phyloP scores from a whole-genome alignment of 257 asterid genomes.

The Fraxinus pennsylvanica region DNA sequence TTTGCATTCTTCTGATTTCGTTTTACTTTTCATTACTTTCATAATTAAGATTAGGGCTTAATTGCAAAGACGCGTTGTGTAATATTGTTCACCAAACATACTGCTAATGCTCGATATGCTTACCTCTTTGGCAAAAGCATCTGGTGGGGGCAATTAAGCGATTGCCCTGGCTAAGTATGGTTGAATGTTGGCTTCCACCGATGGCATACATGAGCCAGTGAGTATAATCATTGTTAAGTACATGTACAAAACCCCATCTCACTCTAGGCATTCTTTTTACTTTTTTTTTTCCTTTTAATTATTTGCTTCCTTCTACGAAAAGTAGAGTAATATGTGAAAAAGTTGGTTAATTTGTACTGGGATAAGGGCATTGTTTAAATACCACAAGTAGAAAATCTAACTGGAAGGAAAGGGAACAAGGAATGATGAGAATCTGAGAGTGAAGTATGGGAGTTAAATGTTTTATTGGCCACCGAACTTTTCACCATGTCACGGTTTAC shows the following conservation, averaged over 20 bases:
- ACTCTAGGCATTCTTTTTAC: slow-evolving; percentile 58
- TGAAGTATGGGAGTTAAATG: slow-evolving; percentile 26
- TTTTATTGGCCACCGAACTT: too few relatives aligned
- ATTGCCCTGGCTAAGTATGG: slow-evolving; percentile 68
- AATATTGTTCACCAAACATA: not conserved
- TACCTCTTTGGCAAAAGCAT: slow-evolving; percentile 66
- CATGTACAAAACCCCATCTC: slow-evolving; percentile 55
- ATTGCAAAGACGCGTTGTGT: not conserved
- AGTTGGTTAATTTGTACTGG: too few relatives aligned
- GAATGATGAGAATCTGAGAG: slow-evolving; percentile 35
- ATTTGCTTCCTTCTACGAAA: not conserved
- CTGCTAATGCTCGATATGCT: not conserved
- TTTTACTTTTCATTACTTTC: too few relatives aligned
- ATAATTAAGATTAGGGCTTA: too few relatives aligned
- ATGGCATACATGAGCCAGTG: slow-evolving; percentile 72
- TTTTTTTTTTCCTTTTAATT: not conserved
- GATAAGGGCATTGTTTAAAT: not conserved
- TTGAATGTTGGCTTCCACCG: slow-evolving; percentile 62
- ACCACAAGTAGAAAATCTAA: not conserved
- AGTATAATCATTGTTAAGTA: slow-evolving; percentile 60
- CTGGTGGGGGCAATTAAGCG: slow-evolving; percentile 49
- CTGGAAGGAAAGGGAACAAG: slow-evolving; percentile 11
- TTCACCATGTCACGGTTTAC: too few relatives aligned
- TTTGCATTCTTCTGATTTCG: too few relatives aligned
- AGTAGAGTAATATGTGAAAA: too few relatives aligned